A percentile compares a stretch with the other conserved stretches of the same genome.
Conservation (phyloP, 306 rosid species). For the Fragaria ananassa region DNA sequence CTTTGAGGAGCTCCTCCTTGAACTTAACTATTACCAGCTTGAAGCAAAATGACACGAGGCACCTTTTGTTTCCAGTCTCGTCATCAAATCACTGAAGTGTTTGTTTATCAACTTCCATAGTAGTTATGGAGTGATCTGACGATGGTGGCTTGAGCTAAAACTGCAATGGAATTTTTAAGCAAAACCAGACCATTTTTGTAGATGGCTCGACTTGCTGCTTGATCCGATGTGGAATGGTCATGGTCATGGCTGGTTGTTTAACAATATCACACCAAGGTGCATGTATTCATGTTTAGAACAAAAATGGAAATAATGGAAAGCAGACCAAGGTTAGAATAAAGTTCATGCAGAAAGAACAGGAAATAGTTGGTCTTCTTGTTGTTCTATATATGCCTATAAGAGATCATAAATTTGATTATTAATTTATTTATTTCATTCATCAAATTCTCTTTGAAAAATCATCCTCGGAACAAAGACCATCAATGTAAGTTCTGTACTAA, state of each 20-base stretch:
- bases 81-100: neutral
- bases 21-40: neutral
- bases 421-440: too few relatives aligned
- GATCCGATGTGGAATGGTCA: constrained; percentile 94
- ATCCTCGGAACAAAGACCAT: too few relatives aligned
- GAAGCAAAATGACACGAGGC: neutral
- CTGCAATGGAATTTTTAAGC: constrained; percentile 85
- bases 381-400: constrained; percentile 83
- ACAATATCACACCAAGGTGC: constrained; percentile 28
- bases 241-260: constrained; percentile 81
- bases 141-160: constrained; percentile 75
- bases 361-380: constrained; percentile 59
- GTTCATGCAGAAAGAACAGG: constrained; percentile 41
- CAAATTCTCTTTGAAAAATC: too few relatives aligned
- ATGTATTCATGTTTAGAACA: constrained; percentile 77
- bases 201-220: constrained; percentile 62
- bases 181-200: constrained; percentile 71
- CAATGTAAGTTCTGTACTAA: too few relatives aligned
- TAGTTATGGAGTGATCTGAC: constrained; percentile 51
- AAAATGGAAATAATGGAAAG: constrained; percentile 61
- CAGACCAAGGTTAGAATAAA: constrained; percentile 33
- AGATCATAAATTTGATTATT: constrained; percentile 26
- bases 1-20: neutral
- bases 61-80: neutral
- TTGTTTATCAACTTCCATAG: neutral